Conservation (phyloP, 495 filamentous ascomycete genomes). For the Penicillium antarcticum region DNA sequence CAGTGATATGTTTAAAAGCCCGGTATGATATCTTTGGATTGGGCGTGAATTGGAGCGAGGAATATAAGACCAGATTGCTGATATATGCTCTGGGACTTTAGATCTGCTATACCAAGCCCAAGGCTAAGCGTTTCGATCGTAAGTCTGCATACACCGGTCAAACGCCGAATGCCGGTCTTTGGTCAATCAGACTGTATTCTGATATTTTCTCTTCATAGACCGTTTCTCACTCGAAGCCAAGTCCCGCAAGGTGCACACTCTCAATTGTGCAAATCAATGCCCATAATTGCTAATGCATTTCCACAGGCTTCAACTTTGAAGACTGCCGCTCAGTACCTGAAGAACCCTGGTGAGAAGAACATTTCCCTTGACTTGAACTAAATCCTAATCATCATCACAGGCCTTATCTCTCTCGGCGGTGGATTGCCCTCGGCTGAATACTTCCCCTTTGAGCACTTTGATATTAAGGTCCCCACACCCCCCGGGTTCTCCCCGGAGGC, state of each 20-base stretch:
- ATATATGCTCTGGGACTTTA: constrained; percentile 12
- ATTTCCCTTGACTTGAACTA: not conserved
- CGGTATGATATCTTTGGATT: constrained; percentile 37
- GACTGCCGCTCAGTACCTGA: constrained; percentile 69
- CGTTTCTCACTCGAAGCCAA: constrained; percentile 38
- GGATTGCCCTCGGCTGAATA: constrained; percentile 85
- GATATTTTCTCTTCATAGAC: constrained; percentile 18
- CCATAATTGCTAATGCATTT: not conserved
- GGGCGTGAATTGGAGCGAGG: not conserved
- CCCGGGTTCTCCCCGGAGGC: constrained; percentile 69
- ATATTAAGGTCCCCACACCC: constrained; percentile 62
- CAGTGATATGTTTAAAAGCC: constrained; percentile 82
- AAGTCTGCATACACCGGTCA: constrained; percentile 32
- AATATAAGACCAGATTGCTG: not conserved
- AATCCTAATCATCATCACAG: constrained; percentile 13
- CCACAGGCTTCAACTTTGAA: constrained; percentile 67
- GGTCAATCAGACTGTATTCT: not conserved
- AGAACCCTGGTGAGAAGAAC: constrained; percentile 55
- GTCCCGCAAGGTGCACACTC: constrained; percentile 33
- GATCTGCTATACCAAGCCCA: constrained; percentile 63
- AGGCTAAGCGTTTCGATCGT: constrained; percentile 84
- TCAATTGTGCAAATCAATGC: constrained; percentile 7
- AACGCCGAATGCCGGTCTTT: not conserved
- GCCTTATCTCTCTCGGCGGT: constrained; percentile 83
- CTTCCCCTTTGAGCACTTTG: constrained; percentile 76